Evolutionary conservation across 2,329 filamentous ascomycete species (phyloP), one percentile per base, ranked within the genome.

Genomic region (Venturia oleaginea): DNA sequence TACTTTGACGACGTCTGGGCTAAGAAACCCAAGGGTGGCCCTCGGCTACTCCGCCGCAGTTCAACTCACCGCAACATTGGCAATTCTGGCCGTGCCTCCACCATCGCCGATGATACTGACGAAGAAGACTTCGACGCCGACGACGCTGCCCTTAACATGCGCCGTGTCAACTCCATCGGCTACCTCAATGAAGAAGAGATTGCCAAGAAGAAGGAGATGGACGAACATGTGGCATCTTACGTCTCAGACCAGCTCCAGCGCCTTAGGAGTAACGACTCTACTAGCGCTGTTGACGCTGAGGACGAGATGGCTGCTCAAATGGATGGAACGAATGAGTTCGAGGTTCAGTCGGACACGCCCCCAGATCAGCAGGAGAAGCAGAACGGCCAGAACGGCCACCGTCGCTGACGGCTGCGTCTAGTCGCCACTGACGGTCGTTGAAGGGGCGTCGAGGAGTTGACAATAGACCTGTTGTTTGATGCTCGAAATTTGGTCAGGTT

Each of bases 1-100:
- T 97, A 97, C 80, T 97, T 97, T 73, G 93, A 97, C 71, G 93
- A 97, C 72, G 85, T 92, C 66, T 89, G 96, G 75, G 82, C 83
- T 63, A 84, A 87, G 43, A 78, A 80, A 67, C 66, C 69, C 34
- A 74, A 75, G 66, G 73, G 74, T 46, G 69, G 76, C 70, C 80
- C 71, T 68, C 82, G 82, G 24, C 79, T 80, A 22, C 80, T 93
- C 69, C 87, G 91, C 43, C 86, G 91, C 64, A 92, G 90, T 4
- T 93, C 91, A 4, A 92, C 90, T 0, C 86, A 85, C 54, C 86
- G 93, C 48, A 95, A 91, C 59, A 92, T 97, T 65, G 90, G 91
- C 42, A 86, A 86, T 64, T 86, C 91, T 63, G 94, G 90, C 72
- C 92, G 96, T 76, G 96, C 40, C 7, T 43, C 34, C 6, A 57